Base-by-base conservation (phyloP, 139 green algal genomes). In the Micromonas pusilla region DNA sequence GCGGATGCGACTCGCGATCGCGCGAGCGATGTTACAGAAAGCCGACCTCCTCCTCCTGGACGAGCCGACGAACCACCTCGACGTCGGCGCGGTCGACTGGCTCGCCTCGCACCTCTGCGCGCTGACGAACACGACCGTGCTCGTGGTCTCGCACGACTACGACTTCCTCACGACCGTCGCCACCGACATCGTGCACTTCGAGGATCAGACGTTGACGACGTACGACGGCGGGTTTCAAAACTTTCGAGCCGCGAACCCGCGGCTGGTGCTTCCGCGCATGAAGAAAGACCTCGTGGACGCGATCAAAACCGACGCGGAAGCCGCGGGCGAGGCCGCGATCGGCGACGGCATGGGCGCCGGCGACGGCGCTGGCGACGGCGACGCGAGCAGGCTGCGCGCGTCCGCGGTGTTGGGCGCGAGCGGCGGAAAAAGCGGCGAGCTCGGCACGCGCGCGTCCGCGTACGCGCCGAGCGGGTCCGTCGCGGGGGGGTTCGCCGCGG, bases 11-110 rank as follows among this genome's bases (percentile, higher is more conserved):
- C 73, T 85, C 37, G 67, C 76, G 3, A 76, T 85, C 39, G 80
- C 80, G 34, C 1, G 60, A 2, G 66, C 76, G 3, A 76, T 85
- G 64, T 26, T 82, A 38, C 65, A 79, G 0, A 39, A 79, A 28
- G 53, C 80, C 19, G 80, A 85, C 57, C 71, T 85, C 26, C 76
- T 85, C 16, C 30, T 85, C 2, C 53, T 85, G 38, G 80, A 85
- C 80, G 80, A 85, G 62, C 80, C 80, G 2, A 85, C 80, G 39
- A 85, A 85, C 65, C 80, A 85, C 76, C 37, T 85, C 32, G 80
- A 85, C 75, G 45, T 82, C 28, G 23, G 62, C 38, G 65, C 76
- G 26, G 70, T 85, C 32, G 70, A 75, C 32, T 85, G 80, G 80
- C 57, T 85, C 26, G 54, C 70, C 13, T 30, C 67, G 6, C 80